Conservation (phyloP, 371 early-diverging fungal genomes). For the Encephalitozoon romaleae region DNA sequence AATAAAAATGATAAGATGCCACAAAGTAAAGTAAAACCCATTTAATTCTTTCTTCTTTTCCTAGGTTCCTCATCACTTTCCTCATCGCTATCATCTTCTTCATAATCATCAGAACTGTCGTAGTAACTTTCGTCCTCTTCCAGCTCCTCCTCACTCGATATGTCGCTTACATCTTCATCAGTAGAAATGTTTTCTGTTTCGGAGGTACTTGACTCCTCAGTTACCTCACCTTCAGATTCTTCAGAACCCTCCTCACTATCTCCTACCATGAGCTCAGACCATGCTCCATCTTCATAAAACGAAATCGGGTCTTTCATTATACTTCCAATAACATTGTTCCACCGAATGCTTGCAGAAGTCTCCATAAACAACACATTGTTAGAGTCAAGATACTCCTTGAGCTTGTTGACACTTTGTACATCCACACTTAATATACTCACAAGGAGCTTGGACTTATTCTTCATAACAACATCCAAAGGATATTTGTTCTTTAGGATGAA, state of each 20-base stretch:
- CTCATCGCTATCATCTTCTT: slow-evolving; percentile 30
- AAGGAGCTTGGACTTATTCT: slow-evolving; percentile 67
- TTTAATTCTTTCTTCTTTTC: slow-evolving; percentile 33
- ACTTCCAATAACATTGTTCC: slow-evolving; percentile 94
- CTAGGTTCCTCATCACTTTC: slow-evolving; percentile 26
- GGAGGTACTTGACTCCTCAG: background rate
- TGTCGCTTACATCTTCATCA: slow-evolving; percentile 11
- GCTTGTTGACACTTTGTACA: slow-evolving; percentile 76
- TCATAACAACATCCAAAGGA: slow-evolving; percentile 1
- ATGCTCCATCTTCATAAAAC: slow-evolving; percentile 89
- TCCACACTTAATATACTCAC: slow-evolving; percentile 92
- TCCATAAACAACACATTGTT: slow-evolving; percentile 87
- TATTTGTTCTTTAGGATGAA: slow-evolving; percentile 80
- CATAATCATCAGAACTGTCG: slow-evolving; percentile 15
- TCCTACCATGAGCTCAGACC: slow-evolving; percentile 66
- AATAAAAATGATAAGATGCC: background rate
- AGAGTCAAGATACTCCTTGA: slow-evolving; percentile 94
- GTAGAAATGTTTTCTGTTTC: slow-evolving; percentile 11
- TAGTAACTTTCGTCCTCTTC: background rate
- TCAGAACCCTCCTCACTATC: slow-evolving; percentile 58
- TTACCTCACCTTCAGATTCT: background rate
- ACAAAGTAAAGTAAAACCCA: background rate
- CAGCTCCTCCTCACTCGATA: slow-evolving; percentile 22
- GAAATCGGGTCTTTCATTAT: slow-evolving; percentile 83
- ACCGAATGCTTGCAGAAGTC: slow-evolving; percentile 88